phyloP scores from a whole-genome alignment of 371 early-diverging fungal genomes.

The Zychaea mexicana region DNA sequence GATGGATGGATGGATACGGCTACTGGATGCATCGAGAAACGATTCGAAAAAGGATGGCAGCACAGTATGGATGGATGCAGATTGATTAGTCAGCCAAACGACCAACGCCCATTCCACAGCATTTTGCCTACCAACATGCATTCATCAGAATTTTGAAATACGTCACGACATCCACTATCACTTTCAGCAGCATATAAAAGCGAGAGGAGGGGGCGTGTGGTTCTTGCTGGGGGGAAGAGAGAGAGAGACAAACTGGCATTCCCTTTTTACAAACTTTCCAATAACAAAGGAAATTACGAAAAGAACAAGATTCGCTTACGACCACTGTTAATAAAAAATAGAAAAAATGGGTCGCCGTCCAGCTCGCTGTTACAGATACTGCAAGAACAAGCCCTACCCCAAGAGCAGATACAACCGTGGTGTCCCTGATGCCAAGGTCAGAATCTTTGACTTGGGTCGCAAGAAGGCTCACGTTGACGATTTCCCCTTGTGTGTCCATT shows the following conservation, averaged over 20 bases:
- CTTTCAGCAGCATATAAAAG: too few relatives aligned
- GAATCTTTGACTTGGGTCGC: slow-evolving; percentile 99
- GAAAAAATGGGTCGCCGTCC: slow-evolving; percentile 97
- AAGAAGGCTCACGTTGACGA: slow-evolving; percentile 99
- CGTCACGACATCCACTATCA: too few relatives aligned
- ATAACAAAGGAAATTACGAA: not conserved
- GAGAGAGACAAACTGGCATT: too few relatives aligned
- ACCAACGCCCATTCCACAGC: not conserved
- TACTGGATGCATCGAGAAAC: too few relatives aligned
- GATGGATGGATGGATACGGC: too few relatives aligned
- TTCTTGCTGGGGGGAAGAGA: too few relatives aligned
- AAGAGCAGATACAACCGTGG: slow-evolving; percentile 99
- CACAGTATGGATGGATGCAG: not conserved
- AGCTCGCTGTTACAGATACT: slow-evolving; percentile 99
- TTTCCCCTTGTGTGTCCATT: slow-evolving; percentile 97
- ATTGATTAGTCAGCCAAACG: slow-evolving; percentile 1
- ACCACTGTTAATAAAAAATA: not conserved
- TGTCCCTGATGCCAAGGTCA: slow-evolving; percentile 99
- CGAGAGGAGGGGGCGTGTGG: too few relatives aligned
- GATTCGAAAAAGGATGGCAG: not conserved
- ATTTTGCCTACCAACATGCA: not conserved
- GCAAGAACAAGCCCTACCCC: slow-evolving; percentile 99
- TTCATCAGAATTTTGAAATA: too few relatives aligned
- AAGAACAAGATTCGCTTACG: not conserved
- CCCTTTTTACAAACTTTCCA: not conserved